Base-by-base conservation (phyloP, 2,329 filamentous ascomycete genomes). In the Penicillium fuscoglaucum region DNA sequence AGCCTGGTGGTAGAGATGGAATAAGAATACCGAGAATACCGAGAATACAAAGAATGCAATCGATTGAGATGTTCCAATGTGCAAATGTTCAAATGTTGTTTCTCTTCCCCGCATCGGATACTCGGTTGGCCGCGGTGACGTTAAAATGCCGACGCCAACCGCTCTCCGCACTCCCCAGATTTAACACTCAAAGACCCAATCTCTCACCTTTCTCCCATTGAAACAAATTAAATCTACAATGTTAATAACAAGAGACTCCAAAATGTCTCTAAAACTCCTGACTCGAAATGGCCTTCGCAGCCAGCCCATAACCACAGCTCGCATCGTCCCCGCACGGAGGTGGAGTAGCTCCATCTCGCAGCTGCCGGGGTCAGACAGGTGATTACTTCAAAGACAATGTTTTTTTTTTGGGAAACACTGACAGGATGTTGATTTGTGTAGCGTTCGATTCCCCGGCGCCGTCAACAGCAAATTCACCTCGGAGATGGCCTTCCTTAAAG, bases 391-490 rank as follows among this genome's bases (percentile, higher is more conserved):
- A 48, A 31, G 8, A 17, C 7, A 51, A n/a, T 24, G 2, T 6
- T 29, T 35, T 19, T 12, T 8, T n/a, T n/a, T 9, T 39, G 6
- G 15, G 4, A 26, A n/a, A 15, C 41, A 51, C 58, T 62, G 43
- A 67, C 39, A 0, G 5, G 19, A 35, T 54, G 6, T 21, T 19
- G 4, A 28, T 55, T 68, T 67, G 28, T 53, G 41, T 31, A 87
- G 84, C 57, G 82, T 86, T 12, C 79, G 85, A 55, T 99, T 99
- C 66, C 95, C 95, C 0, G 95, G 95, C n/a, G 95, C 95, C 0
- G 82, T 98, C 52, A 93, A 97, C 74, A 96, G 91, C 73, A 90
- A 91, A 62, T 99, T 99, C 76, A 96, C 91, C 5, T 88, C 85
- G 64, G 81, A 83, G 0, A 87, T 98, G 75, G 81, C 83, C 41